These are phyloP conservation scores for Dacryopinax primogenitus DNA, from an alignment of 768 basidiomycete species.

Conservation along the genomic window DNA sequence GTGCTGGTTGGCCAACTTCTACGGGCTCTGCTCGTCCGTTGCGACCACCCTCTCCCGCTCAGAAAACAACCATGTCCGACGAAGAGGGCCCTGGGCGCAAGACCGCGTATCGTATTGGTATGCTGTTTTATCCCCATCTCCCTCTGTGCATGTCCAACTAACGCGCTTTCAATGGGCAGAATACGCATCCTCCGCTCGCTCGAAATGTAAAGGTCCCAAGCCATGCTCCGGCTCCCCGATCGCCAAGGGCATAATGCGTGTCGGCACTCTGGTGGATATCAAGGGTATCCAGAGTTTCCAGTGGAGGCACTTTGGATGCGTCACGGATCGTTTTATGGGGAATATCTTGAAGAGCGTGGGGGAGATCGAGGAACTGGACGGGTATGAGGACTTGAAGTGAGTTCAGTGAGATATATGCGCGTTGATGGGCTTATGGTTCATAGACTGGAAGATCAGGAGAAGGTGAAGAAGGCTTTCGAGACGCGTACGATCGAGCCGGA, in stretches of 20 bases:
- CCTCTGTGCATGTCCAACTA: neutral
- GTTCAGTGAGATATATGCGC: slow-evolving; percentile 19
- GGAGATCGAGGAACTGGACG: slow-evolving; percentile 61
- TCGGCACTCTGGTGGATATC: slow-evolving; percentile 66
- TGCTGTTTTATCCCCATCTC: neutral
- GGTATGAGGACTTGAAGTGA: slow-evolving; percentile 54
- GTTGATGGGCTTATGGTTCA: neutral
- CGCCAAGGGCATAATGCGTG: slow-evolving; percentile 54
- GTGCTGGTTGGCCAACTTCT: neutral
- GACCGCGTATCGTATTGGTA: slow-evolving; percentile 2
- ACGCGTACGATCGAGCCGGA: slow-evolving; percentile 67
- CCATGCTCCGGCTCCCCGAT: slow-evolving; percentile 44
- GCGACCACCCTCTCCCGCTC: neutral
- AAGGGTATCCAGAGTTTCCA: slow-evolving; percentile 51
- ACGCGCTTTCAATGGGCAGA: neutral
- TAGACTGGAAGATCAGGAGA: slow-evolving; percentile 50
- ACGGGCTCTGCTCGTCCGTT: neutral
- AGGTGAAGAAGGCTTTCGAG: slow-evolving; percentile 58
- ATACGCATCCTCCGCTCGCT: neutral
- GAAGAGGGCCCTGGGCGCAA: slow-evolving; percentile 2
- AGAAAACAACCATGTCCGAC: neutral
- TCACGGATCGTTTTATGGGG: slow-evolving; percentile 49
- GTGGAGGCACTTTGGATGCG: slow-evolving; percentile 90
- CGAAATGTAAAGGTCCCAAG: slow-evolving; percentile 5
- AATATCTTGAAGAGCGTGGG: slow-evolving; percentile 57